Evolutionary conservation across 495 filamentous ascomycete genomes (phyloP), one percentile per base, ranked within the genome.

Genomic region (Penicillium salamii): DNA sequence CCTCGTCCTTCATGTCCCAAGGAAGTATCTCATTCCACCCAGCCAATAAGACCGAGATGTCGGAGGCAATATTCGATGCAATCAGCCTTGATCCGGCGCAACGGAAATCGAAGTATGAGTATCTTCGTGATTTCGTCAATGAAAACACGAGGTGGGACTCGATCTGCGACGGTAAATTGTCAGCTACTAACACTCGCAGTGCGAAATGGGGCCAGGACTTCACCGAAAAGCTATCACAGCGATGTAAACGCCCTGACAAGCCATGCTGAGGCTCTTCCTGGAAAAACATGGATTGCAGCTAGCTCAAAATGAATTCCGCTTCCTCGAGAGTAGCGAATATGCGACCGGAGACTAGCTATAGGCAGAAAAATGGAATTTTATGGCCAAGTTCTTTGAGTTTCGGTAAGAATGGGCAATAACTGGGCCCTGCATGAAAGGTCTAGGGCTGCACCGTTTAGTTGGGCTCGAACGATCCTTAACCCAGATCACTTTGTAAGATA

Each of bases 11-110:
- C 39, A 79, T 96, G 54, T 42, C 55, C 7, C 89, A 89, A 51
- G 91, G 91, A 20, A 87, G 86, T 47, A 70, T 96, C 36, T 86
- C 90, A 14, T 88, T 97, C 58, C 95, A 97, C 59, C 91, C 91
- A 1, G 92, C 90, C 80, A 95, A 95, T 58, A 90, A 82, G 3
- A 86, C 90, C 54, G 89, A 97, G 62, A 73, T 96, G 29, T 87
- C 91, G 6, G 86, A 90, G 51, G 83, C 90, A 3, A 88, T 96
- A 51, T 81, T 91, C 58, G 81, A 87, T 49, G 89, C 90, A 7
- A 81, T 96, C 39, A 93, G 86, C 26, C 89, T 97, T 82, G 78
- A 78, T n/a, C 75, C 81, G 11, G 86, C 89, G 67, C 84, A 88
- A 68, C 81, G 89, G 32, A 79, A 81, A 54, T 68, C 78, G 26